These are phyloP conservation scores for Grosmannia clavigera DNA, from an alignment of 2,329 filamentous ascomycete species.

Conservation along the genomic window DNA sequence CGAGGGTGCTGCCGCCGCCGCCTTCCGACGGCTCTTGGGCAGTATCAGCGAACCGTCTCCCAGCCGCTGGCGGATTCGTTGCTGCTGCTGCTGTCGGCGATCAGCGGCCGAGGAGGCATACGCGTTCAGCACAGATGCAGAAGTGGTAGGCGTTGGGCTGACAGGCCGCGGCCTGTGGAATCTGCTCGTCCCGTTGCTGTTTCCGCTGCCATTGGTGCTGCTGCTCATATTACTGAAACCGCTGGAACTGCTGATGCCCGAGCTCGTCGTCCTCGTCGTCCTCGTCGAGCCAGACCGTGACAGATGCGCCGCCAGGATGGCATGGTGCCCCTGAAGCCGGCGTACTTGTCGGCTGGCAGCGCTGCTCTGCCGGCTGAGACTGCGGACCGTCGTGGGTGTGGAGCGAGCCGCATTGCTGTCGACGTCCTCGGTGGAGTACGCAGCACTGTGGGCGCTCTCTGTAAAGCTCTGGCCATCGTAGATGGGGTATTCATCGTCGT, in stretches of 20 bases:
- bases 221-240: neutral
- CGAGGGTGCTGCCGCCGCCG: neutral
- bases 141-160: no score
- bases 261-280: neutral
- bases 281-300: neutral
- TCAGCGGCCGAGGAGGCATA: no score
- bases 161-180: neutral
- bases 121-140: no score
- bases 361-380: constrained; percentile 1
- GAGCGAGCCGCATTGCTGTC: constrained; percentile 33
- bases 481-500: constrained; percentile 10
- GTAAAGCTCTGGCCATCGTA: constrained; percentile 18
- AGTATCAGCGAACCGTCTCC: neutral
- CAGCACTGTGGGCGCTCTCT: constrained; percentile 8
- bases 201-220: neutral
- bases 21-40: neutral
- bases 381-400: constrained; percentile 32
- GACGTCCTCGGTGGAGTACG: constrained; percentile 23
- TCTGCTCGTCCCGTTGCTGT: neutral
- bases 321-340: neutral
- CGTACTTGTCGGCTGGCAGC: no score
- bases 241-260: neutral
- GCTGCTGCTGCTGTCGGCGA: no score
- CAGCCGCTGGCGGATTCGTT: no score
- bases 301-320: neutral